Evolutionary conservation across 768 basidiomycete genomes (phyloP), one percentile per base, ranked within the genome.

Genomic region (Daedaleopsis sinensis): DNA sequence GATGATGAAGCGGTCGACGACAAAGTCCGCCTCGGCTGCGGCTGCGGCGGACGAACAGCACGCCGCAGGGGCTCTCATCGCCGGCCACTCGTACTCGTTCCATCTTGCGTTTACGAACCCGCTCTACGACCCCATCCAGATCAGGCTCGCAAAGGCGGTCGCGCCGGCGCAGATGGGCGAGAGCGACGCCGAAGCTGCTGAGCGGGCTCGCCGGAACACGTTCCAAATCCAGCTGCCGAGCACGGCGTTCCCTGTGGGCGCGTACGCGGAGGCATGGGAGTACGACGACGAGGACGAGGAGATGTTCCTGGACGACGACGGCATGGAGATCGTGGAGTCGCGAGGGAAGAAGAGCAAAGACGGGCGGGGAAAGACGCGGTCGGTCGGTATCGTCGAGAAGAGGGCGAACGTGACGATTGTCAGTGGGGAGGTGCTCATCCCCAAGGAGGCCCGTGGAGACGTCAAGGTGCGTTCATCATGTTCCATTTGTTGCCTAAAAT

Each of bases 241-340:
- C 12, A 78, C 84, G 0, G 76, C 87, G 10, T 96, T 99, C 71
- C 79, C 90, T 6, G 85, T 98, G 50, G 88, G 90, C 15, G 92
- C 96, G 2, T 96, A 91, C 70, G 94, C 94, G 18, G 97, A 98
- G 72, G 94, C 93, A 37, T 98, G 96, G 96, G 95, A 98, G 73
- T 97, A 95, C 63, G 96, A 97, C 56, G 95, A 95, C 60, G 94
- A 96, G 59, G 94, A 93, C 37, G 78, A 78, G 49, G 83, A 82
- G 47, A 91, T 93, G 90, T 89, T 89, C 67, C 78, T 79, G 13
- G 81, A 82, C 36, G 77, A 76, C 37, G 76, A 77, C 21, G 77
- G 77, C 24, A 65, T 72, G 57, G 74, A 70, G 32, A 60, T 73
- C n/a, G 73, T 72, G 19, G 74, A 70, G 21, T 56, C 46, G 16